Evolutionary conservation across 495 filamentous ascomycete genomes (phyloP).

Genomic region (Hyphodiscus hymeniophilus): DNA sequence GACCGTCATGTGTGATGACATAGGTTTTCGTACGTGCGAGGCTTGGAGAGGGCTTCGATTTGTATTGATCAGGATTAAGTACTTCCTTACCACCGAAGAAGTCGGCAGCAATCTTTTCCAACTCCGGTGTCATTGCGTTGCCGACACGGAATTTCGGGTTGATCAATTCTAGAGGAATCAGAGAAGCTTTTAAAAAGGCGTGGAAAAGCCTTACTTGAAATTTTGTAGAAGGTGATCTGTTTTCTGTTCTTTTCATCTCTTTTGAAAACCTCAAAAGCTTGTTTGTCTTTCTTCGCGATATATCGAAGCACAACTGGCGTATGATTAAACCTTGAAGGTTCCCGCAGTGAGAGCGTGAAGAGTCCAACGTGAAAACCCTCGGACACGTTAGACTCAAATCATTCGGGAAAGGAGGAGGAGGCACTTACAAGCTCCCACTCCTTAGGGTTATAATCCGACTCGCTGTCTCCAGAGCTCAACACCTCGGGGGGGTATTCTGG

Average conservation of each 20-base stretch:
- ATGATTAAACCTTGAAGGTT: background rate
- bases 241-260: background rate
- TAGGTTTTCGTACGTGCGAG: background rate
- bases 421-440: background rate
- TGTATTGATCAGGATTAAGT: background rate
- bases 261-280: background rate
- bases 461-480: background rate
- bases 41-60: background rate
- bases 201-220: background rate
- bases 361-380: conserved; percentile 7
- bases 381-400: background rate
- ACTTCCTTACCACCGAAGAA: conserved; percentile 9
- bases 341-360: background rate
- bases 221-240: too few species aligned
- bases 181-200: too few species aligned
- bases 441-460: background rate
- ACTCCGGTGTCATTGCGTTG: background rate
- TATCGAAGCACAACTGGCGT: too few species aligned
- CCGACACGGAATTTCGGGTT: too few species aligned
- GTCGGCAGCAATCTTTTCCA: conserved; percentile 3
- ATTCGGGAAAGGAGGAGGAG: background rate
- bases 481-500: background rate
- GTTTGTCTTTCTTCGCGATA: too few species aligned
- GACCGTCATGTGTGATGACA: background rate
- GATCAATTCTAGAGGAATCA: too few species aligned